Evolutionary conservation across 1,284 basidiomycete species (phyloP), one percentile per base, ranked within the genome.

Genomic region (Sporisorium reilianum): DNA sequence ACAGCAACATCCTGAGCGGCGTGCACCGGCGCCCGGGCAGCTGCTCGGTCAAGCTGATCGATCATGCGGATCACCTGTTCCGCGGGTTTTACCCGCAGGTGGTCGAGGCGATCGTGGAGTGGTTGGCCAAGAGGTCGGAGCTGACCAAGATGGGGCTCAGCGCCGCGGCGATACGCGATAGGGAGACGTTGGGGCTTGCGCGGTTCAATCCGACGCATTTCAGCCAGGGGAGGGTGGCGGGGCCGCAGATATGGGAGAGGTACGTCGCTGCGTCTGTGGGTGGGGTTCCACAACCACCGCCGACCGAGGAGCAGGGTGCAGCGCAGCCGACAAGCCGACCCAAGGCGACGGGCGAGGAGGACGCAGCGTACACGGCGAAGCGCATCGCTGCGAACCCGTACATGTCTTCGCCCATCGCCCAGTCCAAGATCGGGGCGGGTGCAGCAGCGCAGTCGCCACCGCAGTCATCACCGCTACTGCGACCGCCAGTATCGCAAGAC

Each of bases 51-150:
- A 67, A 69, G 34, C 49, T 81, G 10, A 71, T 81, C 44, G 75
- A 79, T 9, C 64, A 72, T 42, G 77, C 78, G 4, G 75, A 79
- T 53, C 80, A 81, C 55, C 59, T 73, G 44, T 79, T 76, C 48
- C 32, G 65, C 16, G 72, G 71, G 7, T 64, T 75, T 45, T 79
- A 74, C 54, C 73, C 69, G n/a, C 72, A 78, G 48, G 69, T 80
- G 14, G 78, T 81, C 1, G 64, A 62, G 18, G 58, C 64, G 22
- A 78, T 80, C 22, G 49, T 71, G 5, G 52, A 64, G 28, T 80
- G 78, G 78, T 34, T 78, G 12, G 36, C 42, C 14, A 64, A 75
- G 30, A 20, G 67, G 20, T 23, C 36, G 2, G 49, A 67, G 41
- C 40, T 73, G 40, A 61, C 63, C n/a, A 70, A 66, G 50, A 56